Evolutionary conservation across 345 rosid genomes (phyloP), one percentile per base, ranked within the genome.

Genomic region (Eucalyptus microcorys): DNA sequence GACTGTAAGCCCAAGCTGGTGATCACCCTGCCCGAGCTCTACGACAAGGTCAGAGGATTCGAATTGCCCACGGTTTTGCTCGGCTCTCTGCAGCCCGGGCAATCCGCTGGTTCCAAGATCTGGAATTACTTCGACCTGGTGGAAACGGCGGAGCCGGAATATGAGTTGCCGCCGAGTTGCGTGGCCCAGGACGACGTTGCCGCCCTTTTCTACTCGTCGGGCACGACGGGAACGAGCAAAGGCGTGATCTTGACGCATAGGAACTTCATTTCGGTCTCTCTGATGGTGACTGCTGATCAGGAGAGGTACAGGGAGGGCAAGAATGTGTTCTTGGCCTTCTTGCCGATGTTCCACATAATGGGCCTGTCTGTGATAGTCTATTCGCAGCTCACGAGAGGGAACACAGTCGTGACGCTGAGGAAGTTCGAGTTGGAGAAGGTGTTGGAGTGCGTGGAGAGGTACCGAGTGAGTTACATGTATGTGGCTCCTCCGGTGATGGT

Each of bases 341-440:
- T 91, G 91, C 95, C 93, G n/a, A 85, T 92, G 94, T 93, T 92
- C 88, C 95, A 93, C 89, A 88, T 93, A 76, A 87, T 90, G 79
- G 95, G 94, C 26, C 87, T 90, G 83, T 27, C 91, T 48, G 81
- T 89, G 40, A 71, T 92, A 52, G 49, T 87, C 43, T 93, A 49
- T 37, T 50, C 93, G 43, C 93, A 92, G 91, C 79, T 94, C 76
- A 89, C 89, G 87, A 87, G 86, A 43, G 95, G 95, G 50, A 92
- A 91, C 87, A 22, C 91, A n/a, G 86, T 94, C 71, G 92, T 94
- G 88, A 86, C 91, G 6, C 89, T 92, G 92, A 91, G 49, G 52
- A 91, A 93, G 91, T 94, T 93, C 79, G 94, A 91, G 37, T 79
- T 93, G n/a, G 94, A 91, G 86, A 86, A 49, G 80, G 89, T 92